Conservation (phyloP, 2,329 filamentous ascomycete genomes). For the Colletotrichum shisoi region DNA sequence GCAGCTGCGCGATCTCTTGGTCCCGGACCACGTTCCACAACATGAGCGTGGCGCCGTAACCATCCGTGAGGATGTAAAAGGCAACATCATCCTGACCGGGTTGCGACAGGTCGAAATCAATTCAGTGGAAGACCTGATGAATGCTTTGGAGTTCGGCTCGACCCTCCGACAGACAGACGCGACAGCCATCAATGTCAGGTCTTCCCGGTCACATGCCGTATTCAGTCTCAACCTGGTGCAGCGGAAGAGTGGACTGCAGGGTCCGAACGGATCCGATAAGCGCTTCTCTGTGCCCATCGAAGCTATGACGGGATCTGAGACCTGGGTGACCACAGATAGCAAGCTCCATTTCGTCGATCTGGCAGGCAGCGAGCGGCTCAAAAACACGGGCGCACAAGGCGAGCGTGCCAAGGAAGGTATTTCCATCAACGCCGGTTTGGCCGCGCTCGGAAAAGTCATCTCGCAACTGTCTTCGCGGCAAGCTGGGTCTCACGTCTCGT, state of each 20-base stretch:
- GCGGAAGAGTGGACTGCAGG: slow-evolving; percentile 69
- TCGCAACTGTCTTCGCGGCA: slow-evolving; percentile 93
- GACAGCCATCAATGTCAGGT: slow-evolving; percentile 96
- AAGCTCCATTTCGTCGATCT: slow-evolving; percentile 99
- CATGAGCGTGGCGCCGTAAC: slow-evolving; percentile 81
- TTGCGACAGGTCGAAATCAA: slow-evolving; percentile 88
- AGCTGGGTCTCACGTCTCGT: slow-evolving; percentile 89
- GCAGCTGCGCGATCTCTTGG: slow-evolving; percentile 85
- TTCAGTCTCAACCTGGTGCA: slow-evolving; percentile 95
- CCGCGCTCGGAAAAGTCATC: slow-evolving; percentile 96
- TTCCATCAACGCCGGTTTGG: slow-evolving; percentile 95
- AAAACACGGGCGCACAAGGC: slow-evolving; percentile 95
- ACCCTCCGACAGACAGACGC: slow-evolving; percentile 95
- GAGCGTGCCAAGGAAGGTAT: slow-evolving; percentile 96
- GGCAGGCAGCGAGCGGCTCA: slow-evolving; percentile 93
- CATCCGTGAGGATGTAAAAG: slow-evolving; percentile 93
- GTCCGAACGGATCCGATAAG: slow-evolving; percentile 73
- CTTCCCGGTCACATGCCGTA: slow-evolving; percentile 95
- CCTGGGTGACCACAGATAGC: slow-evolving; percentile 88
- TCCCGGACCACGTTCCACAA: slow-evolving; percentile 74
- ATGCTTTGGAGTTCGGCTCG: slow-evolving; percentile 89
- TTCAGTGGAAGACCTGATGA: slow-evolving; percentile 88
- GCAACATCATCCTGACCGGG: slow-evolving; percentile 91
- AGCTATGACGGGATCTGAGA: slow-evolving; percentile 73
- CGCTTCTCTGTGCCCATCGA: slow-evolving; percentile 87